These are phyloP conservation scores for Cladorrhinum sp. DNA, from an alignment of 2,329 filamentous ascomycete species.

Conservation along the genomic window DNA sequence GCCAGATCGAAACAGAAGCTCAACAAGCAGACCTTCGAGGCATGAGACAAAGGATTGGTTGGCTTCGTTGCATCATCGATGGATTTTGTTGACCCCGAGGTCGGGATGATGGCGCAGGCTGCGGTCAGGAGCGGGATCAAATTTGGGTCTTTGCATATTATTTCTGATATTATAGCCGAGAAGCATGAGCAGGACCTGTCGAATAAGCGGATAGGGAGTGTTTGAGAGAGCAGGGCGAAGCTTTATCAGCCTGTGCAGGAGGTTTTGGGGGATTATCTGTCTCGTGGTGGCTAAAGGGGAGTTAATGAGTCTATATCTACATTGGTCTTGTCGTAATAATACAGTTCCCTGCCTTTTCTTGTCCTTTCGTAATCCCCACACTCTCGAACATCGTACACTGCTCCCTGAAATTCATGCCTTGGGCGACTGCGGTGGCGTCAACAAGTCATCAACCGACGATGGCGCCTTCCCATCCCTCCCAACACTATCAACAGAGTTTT, in stretches of 20 bases:
- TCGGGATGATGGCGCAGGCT: conserved; percentile 10
- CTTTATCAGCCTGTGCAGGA: conserved; percentile 3
- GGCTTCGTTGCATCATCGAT: background rate
- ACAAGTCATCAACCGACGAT: background rate
- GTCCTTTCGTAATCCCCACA: no score
- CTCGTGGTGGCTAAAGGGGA: background rate
- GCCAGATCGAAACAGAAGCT: no score
- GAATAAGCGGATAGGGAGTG: conserved; percentile 5
- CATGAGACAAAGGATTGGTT: conserved; percentile 11
- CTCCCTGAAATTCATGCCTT: no score
- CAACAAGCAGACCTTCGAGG: no score
- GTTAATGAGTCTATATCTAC: background rate
- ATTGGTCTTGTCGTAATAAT: background rate
- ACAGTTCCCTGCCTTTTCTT: background rate
- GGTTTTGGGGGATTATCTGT: conserved; percentile 1
- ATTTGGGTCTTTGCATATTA: conserved; percentile 10
- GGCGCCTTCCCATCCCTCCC: background rate
- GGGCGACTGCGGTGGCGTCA: background rate
- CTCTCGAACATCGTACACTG: no score
- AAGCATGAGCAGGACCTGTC: conserved; percentile 11
- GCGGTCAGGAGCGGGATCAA: conserved; percentile 6
- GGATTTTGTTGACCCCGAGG: conserved; percentile 12
- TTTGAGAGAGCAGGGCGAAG: background rate
- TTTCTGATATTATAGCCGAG: conserved; percentile 7
- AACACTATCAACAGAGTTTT: background rate